Conservation (phyloP, 768 basidiomycete species). For the Kwoniella bestiolae region DNA sequence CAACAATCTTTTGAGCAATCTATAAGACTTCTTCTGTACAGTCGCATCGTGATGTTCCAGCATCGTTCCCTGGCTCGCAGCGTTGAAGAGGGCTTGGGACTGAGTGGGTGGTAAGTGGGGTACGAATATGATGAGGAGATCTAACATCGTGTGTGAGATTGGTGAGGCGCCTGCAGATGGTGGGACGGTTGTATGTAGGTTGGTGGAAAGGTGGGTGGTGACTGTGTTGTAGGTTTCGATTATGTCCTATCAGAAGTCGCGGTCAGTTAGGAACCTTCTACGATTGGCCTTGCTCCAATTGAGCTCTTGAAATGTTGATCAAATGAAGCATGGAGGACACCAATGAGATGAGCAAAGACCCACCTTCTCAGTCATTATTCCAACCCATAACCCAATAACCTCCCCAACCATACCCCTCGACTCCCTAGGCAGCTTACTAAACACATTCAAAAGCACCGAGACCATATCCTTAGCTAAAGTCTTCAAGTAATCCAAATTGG, state of each 20-base stretch:
- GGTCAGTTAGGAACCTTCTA: neutral
- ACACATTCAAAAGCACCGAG: slow-evolving; percentile 95
- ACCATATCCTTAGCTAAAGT: slow-evolving; percentile 88
- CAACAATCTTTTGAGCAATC: slow-evolving; percentile 76
- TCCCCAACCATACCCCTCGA: slow-evolving; percentile 77
- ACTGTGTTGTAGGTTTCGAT: slow-evolving; percentile 81
- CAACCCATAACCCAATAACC: slow-evolving; percentile 83
- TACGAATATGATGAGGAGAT: slow-evolving; percentile 81
- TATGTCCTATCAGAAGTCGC: slow-evolving; percentile 64
- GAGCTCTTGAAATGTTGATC: too few relatives aligned
- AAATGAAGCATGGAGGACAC: too few relatives aligned
- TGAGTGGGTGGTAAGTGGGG: slow-evolving; percentile 72
- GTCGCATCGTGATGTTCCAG: slow-evolving; percentile 79
- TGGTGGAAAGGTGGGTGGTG: slow-evolving; percentile 59
- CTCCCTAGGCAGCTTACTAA: slow-evolving; percentile 79
- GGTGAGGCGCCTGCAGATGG: slow-evolving; percentile 51
- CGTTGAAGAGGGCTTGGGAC: slow-evolving; percentile 67
- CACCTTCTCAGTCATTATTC: slow-evolving; percentile 75
- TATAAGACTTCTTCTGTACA: slow-evolving; percentile 94
- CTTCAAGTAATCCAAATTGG: slow-evolving; percentile 73
- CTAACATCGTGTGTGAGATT: slow-evolving; percentile 67
- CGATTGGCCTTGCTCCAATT: too few relatives aligned
- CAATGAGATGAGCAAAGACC: slow-evolving; percentile 22
- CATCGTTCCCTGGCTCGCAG: slow-evolving; percentile 71
- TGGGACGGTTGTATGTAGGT: slow-evolving; percentile 40